phyloP scores from a whole-genome alignment of 1,284 basidiomycete species.

The Boletus sp. region DNA sequence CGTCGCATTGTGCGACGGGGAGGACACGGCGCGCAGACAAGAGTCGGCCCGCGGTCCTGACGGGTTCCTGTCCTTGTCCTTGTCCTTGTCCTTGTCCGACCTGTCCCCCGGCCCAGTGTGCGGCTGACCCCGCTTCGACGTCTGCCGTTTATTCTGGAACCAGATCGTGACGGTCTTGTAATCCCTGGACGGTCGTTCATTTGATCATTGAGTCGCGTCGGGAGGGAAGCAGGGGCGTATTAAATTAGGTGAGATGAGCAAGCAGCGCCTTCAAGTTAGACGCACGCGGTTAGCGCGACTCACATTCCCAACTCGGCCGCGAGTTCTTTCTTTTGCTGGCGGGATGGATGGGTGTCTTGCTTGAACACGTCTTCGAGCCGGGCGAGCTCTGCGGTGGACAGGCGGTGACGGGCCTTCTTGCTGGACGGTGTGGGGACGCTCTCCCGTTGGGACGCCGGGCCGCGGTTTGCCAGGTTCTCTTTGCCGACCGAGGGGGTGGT shows the following conservation, averaged over 20 bases:
- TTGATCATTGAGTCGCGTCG: too few relatives aligned
- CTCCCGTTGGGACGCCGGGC: not conserved
- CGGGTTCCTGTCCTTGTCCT: too few relatives aligned
- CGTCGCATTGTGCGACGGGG: constrained; percentile 30
- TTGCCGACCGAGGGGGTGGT: constrained; percentile 13
- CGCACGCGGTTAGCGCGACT: constrained; percentile 18
- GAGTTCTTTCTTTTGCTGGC: constrained; percentile 37
- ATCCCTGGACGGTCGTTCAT: too few relatives aligned
- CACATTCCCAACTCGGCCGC: constrained; percentile 39
- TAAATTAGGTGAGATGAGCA: too few relatives aligned
- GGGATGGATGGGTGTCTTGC: constrained; percentile 38
- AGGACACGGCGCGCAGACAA: constrained; percentile 27
- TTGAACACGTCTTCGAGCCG: constrained; percentile 39
- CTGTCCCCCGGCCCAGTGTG: constrained; percentile 1
- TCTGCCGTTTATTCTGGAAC: constrained; percentile 51
- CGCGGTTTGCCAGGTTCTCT: constrained; percentile 14
- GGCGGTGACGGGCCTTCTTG: constrained; percentile 37
- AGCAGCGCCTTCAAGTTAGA: too few relatives aligned
- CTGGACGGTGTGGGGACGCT: constrained; percentile 6
- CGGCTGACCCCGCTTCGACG: constrained; percentile 36
- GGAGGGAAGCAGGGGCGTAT: too few relatives aligned
- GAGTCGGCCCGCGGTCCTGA: constrained; percentile 23
- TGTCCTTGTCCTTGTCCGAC: not conserved
- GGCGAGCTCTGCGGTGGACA: constrained; percentile 38
- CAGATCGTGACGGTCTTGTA: constrained; percentile 49